Percentiles rank a stretch among this genome's conserved stretches.
Conservation (phyloP, 129 eudicot species). For the Artemisia annua region DNA sequence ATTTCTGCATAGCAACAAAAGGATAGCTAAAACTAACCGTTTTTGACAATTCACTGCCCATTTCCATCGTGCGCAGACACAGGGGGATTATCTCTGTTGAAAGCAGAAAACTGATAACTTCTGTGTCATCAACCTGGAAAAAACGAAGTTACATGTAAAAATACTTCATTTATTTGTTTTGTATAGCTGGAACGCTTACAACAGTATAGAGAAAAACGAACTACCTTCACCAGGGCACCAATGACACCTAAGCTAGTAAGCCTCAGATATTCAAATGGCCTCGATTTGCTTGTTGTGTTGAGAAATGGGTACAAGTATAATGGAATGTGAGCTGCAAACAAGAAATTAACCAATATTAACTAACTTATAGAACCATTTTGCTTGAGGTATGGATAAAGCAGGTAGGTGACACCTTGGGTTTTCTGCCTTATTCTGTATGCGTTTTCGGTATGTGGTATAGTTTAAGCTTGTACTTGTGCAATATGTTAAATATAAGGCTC, state of each 20-base stretch:
- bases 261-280: constrained; percentile 93
- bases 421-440: neutral
- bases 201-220: neutral
- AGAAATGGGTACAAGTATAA: constrained; percentile 85
- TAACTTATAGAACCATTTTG: neutral
- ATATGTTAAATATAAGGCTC: neutral
- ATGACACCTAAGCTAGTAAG: constrained; percentile 97
- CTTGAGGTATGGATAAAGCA: neutral
- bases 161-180: neutral
- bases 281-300: constrained; percentile 82
- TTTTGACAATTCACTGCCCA: constrained; percentile 94
- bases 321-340: constrained; percentile 86
- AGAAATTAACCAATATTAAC: constrained; percentile 10
- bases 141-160: neutral
- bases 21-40: constrained; percentile 53
- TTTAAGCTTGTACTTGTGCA: neutral
- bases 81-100: constrained; percentile 88
- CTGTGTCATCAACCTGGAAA: constrained; percentile 87
- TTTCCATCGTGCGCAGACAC: constrained; percentile 94
- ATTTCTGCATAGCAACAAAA: neutral
- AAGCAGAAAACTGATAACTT: constrained; percentile 81
- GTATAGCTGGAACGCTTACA: neutral
- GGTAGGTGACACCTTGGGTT: neutral
- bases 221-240: constrained; percentile 95
- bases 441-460: neutral